phyloP scores from a whole-genome alignment of 1,139 yeast species.

The Wickerhamomyces sp. region DNA sequence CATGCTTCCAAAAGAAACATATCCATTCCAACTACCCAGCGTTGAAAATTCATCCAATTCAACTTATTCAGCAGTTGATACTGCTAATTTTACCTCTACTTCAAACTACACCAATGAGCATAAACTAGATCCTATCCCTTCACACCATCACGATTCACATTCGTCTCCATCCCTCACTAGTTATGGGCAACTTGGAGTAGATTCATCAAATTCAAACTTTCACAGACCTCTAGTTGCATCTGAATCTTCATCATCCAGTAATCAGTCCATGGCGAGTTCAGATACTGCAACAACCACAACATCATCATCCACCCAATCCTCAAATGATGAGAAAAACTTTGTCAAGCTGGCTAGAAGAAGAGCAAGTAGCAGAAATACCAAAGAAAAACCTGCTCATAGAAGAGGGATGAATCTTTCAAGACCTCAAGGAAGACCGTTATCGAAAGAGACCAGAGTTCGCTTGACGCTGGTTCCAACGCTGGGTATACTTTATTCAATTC shows the following conservation, averaged over 20 bases:
- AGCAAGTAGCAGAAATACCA: conserved; percentile 11
- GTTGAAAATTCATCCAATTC: neutral
- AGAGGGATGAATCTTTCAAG: conserved; percentile 23
- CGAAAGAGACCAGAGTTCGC: conserved; percentile 47
- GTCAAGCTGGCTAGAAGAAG: conserved; percentile 22
- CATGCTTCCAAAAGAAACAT: neutral
- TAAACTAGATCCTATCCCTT: neutral
- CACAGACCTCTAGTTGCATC: neutral
- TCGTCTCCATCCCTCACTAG: neutral
- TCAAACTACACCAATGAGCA: neutral
- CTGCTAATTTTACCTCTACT: neutral
- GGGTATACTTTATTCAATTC: conserved; percentile 37
- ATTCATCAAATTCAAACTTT: neutral
- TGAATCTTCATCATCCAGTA: neutral
- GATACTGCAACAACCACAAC: neutral
- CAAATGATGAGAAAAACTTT: conserved; percentile 3
- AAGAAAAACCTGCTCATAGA: conserved; percentile 12
- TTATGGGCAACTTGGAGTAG: neutral
- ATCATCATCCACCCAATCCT: neutral
- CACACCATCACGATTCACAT: neutral
- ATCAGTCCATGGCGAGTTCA: neutral
- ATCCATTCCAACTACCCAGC: conserved; percentile 3
- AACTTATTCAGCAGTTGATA: neutral
- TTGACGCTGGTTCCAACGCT: conserved; percentile 42
- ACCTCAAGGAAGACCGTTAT: conserved; percentile 47